Evolutionary conservation across 2,329 filamentous ascomycete genomes (phyloP).

Genomic region (Arthrobotrys sphaeroides): DNA sequence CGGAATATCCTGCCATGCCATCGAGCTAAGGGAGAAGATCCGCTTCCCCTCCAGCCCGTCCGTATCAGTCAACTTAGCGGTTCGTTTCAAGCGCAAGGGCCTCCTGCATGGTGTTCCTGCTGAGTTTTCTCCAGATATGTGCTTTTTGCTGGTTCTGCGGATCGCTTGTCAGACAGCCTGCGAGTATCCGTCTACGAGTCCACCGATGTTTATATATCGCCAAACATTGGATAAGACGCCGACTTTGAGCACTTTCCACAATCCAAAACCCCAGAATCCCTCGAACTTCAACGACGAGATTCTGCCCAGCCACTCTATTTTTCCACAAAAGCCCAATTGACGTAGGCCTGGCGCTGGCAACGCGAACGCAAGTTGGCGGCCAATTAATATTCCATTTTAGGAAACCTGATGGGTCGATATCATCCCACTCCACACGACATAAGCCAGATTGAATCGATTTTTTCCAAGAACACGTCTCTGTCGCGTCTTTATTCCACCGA

Average conservation of each 20-base stretch:
- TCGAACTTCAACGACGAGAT: constrained; percentile 4
- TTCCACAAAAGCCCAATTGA: constrained; percentile 16
- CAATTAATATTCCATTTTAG: constrained; percentile 18
- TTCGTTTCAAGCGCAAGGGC: constrained; percentile 18
- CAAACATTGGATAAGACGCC: background rate
- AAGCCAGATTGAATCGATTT: background rate
- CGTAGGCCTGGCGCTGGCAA: constrained; percentile 27
- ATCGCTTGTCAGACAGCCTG: background rate
- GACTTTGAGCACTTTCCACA: too few relatives aligned
- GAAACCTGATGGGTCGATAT: constrained; percentile 49
- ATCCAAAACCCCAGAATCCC: background rate
- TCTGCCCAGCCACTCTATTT: constrained; percentile 36
- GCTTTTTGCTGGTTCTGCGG: constrained; percentile 1
- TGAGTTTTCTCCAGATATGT: background rate
- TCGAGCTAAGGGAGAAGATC: constrained; percentile 51
- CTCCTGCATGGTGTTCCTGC: constrained; percentile 7
- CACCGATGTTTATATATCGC: too few relatives aligned
- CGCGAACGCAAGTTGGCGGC: constrained; percentile 42
- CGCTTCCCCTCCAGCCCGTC: constrained; percentile 32
- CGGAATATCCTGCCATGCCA: constrained; percentile 46
- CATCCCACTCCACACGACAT: constrained; percentile 26
- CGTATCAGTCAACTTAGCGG: constrained; percentile 4
- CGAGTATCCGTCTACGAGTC: constrained; percentile 19
- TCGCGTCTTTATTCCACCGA: constrained; percentile 1
- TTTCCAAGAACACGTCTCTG: constrained; percentile 9